Base-by-base conservation (phyloP, 2,329 filamentous ascomycete genomes). In the Fusarium sp. region DNA sequence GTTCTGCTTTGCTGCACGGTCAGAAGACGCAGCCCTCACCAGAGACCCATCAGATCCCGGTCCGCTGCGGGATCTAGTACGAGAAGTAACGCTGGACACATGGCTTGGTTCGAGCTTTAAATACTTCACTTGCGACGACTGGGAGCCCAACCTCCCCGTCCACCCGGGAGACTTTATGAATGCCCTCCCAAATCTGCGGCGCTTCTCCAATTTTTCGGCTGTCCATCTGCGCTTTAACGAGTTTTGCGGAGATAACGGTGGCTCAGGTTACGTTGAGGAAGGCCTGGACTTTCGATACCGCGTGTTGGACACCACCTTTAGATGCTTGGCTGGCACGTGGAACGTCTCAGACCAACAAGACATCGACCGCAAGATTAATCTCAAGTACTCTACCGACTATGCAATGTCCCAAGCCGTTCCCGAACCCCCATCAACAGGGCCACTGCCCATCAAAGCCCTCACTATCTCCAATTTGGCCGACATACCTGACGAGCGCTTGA, bases 51-150 rank as follows among this genome's bases (percentile, higher is more conserved):
- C 23, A 9, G 43, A 27, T 16, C 43, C 15, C 41, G 2, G 39
- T 18, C 47, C 30, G 8, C 28, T 63, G 40, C 44, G 55, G 11
- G 44, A 37, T 9, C 27, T 56, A 13, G 64, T 66, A 18, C 47
- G 64, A 34, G 60, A 66, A 16, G 54, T 58, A 15, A 66, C 60
- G n/a, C 53, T 55, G 48, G 64, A 66, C 39, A 63, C 64, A n/a
- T 66, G 60, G 18, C 55, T 53, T 3, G 55, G 55, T 16, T 43
- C 27, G 11, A 11, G 15, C 6, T 37, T 40, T 15, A 27, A n/a
- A n/a, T n/a, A n/a, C n/a, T n/a, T n/a, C n/a, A n/a, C n/a, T n/a
- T n/a, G n/a, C n/a, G n/a, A n/a, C n/a, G n/a, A n/a, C n/a, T n/a
- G n/a, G n/a, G n/a, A n/a, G n/a, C 31, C 31, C 7, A 7, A 7